Percentiles rank a stretch among this genome's conserved stretches.
These are phyloP conservation scores for Lactifluus hygrophoroides DNA, from an alignment of 768 basidiomycete species.

Conservation along the genomic window DNA sequence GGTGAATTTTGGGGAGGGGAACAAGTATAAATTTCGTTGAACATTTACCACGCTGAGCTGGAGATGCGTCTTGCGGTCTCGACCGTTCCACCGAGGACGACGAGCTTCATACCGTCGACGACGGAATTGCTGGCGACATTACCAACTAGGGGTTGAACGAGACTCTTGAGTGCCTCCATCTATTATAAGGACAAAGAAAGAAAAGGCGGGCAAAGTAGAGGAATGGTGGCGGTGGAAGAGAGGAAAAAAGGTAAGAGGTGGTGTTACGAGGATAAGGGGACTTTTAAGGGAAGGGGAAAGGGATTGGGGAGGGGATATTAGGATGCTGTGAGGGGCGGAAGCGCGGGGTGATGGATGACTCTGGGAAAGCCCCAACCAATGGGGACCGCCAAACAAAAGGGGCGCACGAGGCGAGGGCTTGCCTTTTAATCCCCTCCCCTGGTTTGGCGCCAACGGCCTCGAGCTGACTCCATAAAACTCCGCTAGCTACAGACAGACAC, in stretches of 20 bases:
- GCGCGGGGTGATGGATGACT: constrained; percentile 11
- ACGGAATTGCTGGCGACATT: constrained; percentile 38
- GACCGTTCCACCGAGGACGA: constrained; percentile 80
- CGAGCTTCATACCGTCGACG: constrained; percentile 85
- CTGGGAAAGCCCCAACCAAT: background rate
- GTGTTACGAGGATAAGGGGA: background rate
- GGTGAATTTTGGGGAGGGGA: too few relatives aligned
- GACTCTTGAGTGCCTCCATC: constrained; percentile 22
- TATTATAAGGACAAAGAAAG: too few relatives aligned
- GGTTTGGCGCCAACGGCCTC: constrained; percentile 13
- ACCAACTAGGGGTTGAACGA: constrained; percentile 20
- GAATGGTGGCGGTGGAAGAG: background rate
- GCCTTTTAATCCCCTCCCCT: constrained; percentile 13
- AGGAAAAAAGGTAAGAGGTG: background rate
- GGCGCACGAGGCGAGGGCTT: constrained; percentile 3
- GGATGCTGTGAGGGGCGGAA: constrained; percentile 11
- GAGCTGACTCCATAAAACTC: background rate
- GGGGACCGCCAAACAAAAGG: background rate
- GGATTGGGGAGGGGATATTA: constrained; percentile 9
- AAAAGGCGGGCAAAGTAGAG: background rate
- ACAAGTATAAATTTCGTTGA: too few relatives aligned
- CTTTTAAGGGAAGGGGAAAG: background rate
- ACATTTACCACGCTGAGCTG: constrained; percentile 73
- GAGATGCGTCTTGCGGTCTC: constrained; percentile 78
- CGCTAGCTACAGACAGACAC: too few relatives aligned